Conservation (phyloP, 2,329 filamentous ascomycete species). For the Aspergillus sp. region DNA sequence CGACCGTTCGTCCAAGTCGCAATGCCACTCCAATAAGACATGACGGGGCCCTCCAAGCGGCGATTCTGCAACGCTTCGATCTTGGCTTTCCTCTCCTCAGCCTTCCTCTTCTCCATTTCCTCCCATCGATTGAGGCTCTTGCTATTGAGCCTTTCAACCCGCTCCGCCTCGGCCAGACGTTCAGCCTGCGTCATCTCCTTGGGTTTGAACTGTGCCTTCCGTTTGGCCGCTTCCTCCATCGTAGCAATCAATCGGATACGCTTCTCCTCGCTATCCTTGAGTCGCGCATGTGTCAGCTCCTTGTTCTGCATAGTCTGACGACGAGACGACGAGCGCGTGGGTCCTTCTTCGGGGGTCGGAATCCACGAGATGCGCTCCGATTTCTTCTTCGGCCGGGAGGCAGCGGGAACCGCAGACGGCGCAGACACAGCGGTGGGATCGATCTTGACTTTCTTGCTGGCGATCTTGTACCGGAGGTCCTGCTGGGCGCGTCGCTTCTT, state of each 20-base stretch:
- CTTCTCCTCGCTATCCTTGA: constrained; percentile 50
- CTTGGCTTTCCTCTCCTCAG: constrained; percentile 77
- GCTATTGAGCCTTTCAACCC: constrained; percentile 80
- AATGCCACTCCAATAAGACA: constrained; percentile 91
- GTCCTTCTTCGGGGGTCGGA: constrained; percentile 60
- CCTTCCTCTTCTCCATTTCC: constrained; percentile 82
- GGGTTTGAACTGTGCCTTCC: constrained; percentile 70
- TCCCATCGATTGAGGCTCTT: constrained; percentile 94
- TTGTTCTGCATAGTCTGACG: constrained; percentile 65
- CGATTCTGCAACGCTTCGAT: constrained; percentile 85
- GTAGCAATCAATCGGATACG: constrained; percentile 49
- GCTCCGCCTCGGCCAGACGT: constrained; percentile 74
- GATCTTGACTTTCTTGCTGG: constrained; percentile 73
- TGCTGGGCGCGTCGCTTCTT: constrained; percentile 83
- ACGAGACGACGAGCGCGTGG: constrained; percentile 60
- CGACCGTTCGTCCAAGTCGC: constrained; percentile 76
- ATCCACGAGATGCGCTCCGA: constrained; percentile 70
- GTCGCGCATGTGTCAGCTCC: constrained; percentile 50
- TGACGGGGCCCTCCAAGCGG: constrained; percentile 81
- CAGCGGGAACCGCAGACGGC: constrained; percentile 24
- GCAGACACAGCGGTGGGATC: constrained; percentile 47
- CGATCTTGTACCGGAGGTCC: constrained; percentile 57
- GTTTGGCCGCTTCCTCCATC: constrained; percentile 60
- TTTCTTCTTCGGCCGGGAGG: constrained; percentile 60
- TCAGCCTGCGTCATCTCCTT: constrained; percentile 84